Evolutionary conservation across 225 moss, liverwort and hornwort genomes (phyloP).

Genomic region (Physcomitrium patens): DNA sequence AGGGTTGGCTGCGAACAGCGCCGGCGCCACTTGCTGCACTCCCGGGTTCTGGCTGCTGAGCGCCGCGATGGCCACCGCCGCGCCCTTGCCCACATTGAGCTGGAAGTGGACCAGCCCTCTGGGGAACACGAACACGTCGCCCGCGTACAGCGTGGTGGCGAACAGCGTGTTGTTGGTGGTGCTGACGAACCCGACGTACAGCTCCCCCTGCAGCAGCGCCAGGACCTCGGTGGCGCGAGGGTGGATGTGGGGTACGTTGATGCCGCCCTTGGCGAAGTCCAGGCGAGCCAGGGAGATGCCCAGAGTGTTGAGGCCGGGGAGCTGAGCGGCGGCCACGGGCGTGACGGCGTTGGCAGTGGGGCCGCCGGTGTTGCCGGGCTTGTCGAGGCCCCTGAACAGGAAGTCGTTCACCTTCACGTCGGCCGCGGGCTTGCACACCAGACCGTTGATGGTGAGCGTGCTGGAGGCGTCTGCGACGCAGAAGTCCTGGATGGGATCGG

Average conservation of each 20-base stretch:
- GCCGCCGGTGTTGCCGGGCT: constrained; percentile 16
- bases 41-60: constrained; percentile 25
- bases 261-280: constrained; percentile 19
- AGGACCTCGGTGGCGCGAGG: constrained; percentile 24
- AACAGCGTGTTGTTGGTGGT: constrained; percentile 14
- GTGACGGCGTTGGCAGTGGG: constrained; percentile 16
- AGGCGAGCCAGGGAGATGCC: constrained; percentile 23
- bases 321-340: constrained; percentile 10
- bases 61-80: constrained; percentile 3
- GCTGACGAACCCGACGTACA: constrained; percentile 25
- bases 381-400: constrained; percentile 21
- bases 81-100: background rate
- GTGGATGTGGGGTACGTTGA: constrained; percentile 27
- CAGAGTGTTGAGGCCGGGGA: constrained; percentile 12
- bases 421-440: constrained; percentile 10
- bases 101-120: constrained; percentile 13
- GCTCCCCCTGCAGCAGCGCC: constrained; percentile 2
- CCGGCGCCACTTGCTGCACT: constrained; percentile 13
- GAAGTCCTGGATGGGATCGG: constrained; percentile 22
- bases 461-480: constrained; percentile 9
- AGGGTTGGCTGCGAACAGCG: constrained; percentile 13
- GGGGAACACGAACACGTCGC: constrained; percentile 23
- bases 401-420: constrained; percentile 6
- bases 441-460: constrained; percentile 13
- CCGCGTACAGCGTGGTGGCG: background rate